Evolutionary conservation across 345 rosid genomes (phyloP), one percentile per base, ranked within the genome.

Genomic region (Brassica juncea): DNA sequence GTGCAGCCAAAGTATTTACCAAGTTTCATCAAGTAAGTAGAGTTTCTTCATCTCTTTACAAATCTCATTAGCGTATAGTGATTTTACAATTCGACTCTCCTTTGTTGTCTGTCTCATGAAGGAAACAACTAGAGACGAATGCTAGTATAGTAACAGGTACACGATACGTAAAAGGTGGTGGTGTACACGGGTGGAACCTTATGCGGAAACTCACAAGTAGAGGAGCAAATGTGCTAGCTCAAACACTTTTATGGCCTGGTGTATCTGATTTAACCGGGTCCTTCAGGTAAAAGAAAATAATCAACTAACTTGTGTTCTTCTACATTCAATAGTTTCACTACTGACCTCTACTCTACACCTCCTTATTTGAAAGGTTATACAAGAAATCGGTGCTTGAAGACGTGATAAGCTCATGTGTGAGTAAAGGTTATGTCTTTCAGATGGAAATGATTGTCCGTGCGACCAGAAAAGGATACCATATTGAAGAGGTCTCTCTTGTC

Each of bases 391-490:
- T 83, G 70, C 94, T 95, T 42, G 94, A 95, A 86, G 97, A 90
- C 54, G 80, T 93, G 60, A 93, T 95, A 60, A 83, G 84, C 72
- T 89, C 97, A 59, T 87, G 91, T 54, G 97, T 95, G 52, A 95
- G 98, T 73, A 95, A 93, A 82, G 97, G 98, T 28, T 93, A 93
- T 54, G 99, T 95, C 59, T 95, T 95, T 81, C 99, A 95, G 80
- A 95, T 95, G 97, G 99, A 95, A 88, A 95, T 95, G 97, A 93
- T 95, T 67, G 99, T 95, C 35, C 93, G 98, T 64, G 99, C 98
- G 34, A 85, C 97, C 30, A 90, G 99, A 78, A 90, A 88, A 80
- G 89, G 96, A 76, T 91, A 84, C 86, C 94, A 81, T 73, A 91
- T 93, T 72, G 99, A 95, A 85, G 99, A 95, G 99, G 84, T 81